phyloP scores from a whole-genome alignment of 2,329 filamentous ascomycete species.

The Talaromyces rugulosus region DNA sequence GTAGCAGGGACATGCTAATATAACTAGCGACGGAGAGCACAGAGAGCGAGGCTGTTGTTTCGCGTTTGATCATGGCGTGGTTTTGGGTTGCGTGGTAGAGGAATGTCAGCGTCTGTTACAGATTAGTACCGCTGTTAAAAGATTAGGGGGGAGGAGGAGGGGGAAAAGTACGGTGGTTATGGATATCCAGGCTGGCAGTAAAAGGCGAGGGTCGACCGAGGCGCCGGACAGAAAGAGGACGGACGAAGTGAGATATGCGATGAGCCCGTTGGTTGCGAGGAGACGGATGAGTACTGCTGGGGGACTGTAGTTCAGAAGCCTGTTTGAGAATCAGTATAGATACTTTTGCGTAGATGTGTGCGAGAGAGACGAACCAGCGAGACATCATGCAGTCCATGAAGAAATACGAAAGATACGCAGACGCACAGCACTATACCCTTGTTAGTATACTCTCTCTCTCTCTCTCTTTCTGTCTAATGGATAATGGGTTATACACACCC shows the following conservation, averaged over 20 bases:
- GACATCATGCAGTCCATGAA: slow-evolving; percentile 84
- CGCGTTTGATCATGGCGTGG: slow-evolving; percentile 73
- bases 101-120: slow-evolving; percentile 60
- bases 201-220: slow-evolving; percentile 64
- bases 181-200: slow-evolving; percentile 73
- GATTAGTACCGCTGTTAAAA: not conserved
- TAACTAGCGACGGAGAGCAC: slow-evolving; percentile 74
- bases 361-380: slow-evolving; percentile 57
- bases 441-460: slow-evolving; percentile 13
- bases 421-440: slow-evolving; percentile 61
- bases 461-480: not conserved
- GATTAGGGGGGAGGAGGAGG: not conserved
- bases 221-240: slow-evolving; percentile 67
- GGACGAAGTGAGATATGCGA: slow-evolving; percentile 70
- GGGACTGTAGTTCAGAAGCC: slow-evolving; percentile 80
- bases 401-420: slow-evolving; percentile 75
- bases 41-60: slow-evolving; percentile 71
- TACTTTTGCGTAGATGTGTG: not conserved
- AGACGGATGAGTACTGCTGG: slow-evolving; percentile 73
- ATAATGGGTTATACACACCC: slow-evolving; percentile 51
- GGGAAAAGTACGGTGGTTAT: slow-evolving; percentile 62
- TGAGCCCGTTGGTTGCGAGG: slow-evolving; percentile 67
- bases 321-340: slow-evolving; percentile 26
- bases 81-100: slow-evolving; percentile 74
- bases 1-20: slow-evolving; percentile 66